These are phyloP conservation scores for Sarocladiaceae sp. DNA, from an alignment of 2,329 filamentous ascomycete species.

Conservation along the genomic window DNA sequence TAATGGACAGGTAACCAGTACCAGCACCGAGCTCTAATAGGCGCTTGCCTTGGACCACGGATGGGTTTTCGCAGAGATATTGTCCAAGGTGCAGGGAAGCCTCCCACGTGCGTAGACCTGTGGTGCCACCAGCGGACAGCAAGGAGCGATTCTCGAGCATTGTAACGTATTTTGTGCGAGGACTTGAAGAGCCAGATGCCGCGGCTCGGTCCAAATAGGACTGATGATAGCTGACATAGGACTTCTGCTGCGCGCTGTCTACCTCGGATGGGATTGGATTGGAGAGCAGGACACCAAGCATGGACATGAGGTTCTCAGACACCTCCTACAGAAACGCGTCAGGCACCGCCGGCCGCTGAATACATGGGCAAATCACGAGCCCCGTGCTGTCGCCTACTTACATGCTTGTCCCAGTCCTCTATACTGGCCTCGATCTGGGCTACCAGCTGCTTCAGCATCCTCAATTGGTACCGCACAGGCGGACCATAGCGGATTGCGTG, in stretches of 20 bases:
- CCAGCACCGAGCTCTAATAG: constrained; percentile 70
- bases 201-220: constrained; percentile 21
- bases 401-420: constrained; percentile 78
- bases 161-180: constrained; percentile 39
- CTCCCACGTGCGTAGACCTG: constrained; percentile 76
- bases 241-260: constrained; percentile 62
- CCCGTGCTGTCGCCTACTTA: constrained; percentile 43
- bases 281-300: constrained; percentile 59
- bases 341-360: constrained; percentile 18
- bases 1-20: constrained; percentile 67
- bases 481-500: constrained; percentile 50
- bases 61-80: constrained; percentile 50
- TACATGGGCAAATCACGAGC: neutral
- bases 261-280: constrained; percentile 58
- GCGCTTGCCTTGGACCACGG: constrained; percentile 44
- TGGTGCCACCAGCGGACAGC: constrained; percentile 65
- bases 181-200: neutral
- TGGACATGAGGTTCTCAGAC: constrained; percentile 70
- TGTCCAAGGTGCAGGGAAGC: constrained; percentile 67
- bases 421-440: constrained; percentile 66
- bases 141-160: constrained; percentile 64
- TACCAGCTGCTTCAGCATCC: constrained; percentile 68
- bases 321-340: constrained; percentile 58
- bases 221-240: constrained; percentile 65
- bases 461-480: constrained; percentile 62